phyloP scores from a whole-genome alignment of 1,139 yeast genomes.

The Yamadazyma songkhlaensis region DNA sequence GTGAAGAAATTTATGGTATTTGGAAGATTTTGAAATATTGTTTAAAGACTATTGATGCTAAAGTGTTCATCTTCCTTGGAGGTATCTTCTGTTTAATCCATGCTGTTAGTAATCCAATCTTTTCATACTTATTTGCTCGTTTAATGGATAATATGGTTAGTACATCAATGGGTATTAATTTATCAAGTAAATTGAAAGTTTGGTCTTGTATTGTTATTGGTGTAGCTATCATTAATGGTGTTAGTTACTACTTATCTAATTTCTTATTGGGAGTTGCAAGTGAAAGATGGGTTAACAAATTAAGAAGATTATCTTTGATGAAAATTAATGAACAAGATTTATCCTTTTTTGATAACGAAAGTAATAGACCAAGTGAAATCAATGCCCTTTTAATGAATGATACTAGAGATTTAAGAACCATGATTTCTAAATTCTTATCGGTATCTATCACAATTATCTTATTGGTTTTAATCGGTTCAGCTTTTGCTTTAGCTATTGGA shows the following conservation, averaged over 20 bases:
- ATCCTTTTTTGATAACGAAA: constrained; percentile 47
- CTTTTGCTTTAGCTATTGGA: constrained; percentile 79
- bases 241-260: constrained; percentile 49
- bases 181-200: constrained; percentile 28
- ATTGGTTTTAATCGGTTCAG: constrained; percentile 56
- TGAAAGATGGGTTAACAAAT: constrained; percentile 61
- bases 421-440: constrained; percentile 61
- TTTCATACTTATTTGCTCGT: constrained; percentile 74
- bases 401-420: constrained; percentile 66
- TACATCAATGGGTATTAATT: constrained; percentile 27
- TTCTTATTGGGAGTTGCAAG: constrained; percentile 54
- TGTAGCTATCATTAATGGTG: constrained; percentile 61
- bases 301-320: constrained; percentile 51
- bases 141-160: constrained; percentile 56
- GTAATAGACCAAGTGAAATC: constrained; percentile 51
- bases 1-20: constrained; percentile 15
- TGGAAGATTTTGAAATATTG: constrained; percentile 12
- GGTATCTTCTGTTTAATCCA: constrained; percentile 49
- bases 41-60: constrained; percentile 24
- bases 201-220: constrained; percentile 72
- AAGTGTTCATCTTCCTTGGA: constrained; percentile 47
- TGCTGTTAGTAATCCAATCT: constrained; percentile 70
- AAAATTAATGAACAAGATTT: constrained; percentile 53
- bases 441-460: constrained; percentile 51
- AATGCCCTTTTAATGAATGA: constrained; percentile 76